Evolutionary conservation across 78 protist genomes (phyloP).

Genomic region (Thecamonas trahens): DNA sequence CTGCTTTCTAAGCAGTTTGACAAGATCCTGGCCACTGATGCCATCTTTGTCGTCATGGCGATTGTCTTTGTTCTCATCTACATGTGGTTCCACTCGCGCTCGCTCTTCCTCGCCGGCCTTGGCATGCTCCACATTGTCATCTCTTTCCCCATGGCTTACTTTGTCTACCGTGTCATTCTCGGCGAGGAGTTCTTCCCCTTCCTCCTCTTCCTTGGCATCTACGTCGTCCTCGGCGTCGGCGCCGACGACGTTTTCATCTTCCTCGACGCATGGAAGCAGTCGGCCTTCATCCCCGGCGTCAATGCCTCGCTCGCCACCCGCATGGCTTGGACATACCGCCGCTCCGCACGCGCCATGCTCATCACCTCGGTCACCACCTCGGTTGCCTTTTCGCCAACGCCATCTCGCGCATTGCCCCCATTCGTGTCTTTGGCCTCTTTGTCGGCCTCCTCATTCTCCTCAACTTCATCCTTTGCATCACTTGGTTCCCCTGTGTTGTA

Average conservation of each 20-base stretch:
- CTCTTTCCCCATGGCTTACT: constrained; percentile 15
- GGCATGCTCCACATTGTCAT: constrained; percentile 31
- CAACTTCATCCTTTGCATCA: constrained; percentile 22
- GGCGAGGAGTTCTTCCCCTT: constrained; percentile 2
- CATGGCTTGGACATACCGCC: constrained; percentile 18
- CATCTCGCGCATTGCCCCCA: constrained; percentile 5
- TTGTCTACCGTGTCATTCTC: constrained; percentile 9
- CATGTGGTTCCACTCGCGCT: constrained; percentile 10
- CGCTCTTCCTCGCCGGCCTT: constrained; percentile 14
- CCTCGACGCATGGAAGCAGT: constrained; percentile 33
- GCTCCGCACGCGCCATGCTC: constrained; percentile 19
- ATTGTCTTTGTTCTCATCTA: constrained; percentile 25
- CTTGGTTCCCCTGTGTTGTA: constrained; percentile 2
- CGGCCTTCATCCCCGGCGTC: neutral
- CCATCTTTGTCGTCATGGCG: neutral
- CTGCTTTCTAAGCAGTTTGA: neutral
- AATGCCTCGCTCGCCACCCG: constrained; percentile 4
- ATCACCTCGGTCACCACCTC: constrained; percentile 30
- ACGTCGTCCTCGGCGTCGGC: constrained; percentile 30
- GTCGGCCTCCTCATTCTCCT: constrained; percentile 4
- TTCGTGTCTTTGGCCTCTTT: constrained; percentile 19
- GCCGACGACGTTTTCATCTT: constrained; percentile 38
- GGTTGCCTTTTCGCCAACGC: constrained; percentile 21
- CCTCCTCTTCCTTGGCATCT: constrained; percentile 15
- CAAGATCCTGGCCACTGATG: neutral